These are phyloP conservation scores for Penicillium sp. DNA, from an alignment of 2,329 filamentous ascomycete genomes.

Conservation along the genomic window DNA sequence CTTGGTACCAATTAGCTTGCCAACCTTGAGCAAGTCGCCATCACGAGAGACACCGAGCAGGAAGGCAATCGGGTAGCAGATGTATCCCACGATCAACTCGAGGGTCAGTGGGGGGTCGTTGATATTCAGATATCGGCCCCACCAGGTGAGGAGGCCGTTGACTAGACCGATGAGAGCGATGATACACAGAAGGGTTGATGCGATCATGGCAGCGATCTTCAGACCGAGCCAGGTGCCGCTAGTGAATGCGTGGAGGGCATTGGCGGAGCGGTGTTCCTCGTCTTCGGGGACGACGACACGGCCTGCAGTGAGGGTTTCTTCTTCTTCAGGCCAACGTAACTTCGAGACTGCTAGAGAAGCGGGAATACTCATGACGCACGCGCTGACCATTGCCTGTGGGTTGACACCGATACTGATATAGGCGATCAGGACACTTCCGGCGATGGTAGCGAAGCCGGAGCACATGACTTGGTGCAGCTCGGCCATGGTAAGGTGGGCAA, in stretches of 20 bases:
- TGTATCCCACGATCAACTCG: slow-evolving; percentile 71
- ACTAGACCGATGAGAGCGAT: slow-evolving; percentile 71
- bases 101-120: slow-evolving; percentile 68
- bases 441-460: slow-evolving; percentile 88
- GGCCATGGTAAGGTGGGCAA: slow-evolving; percentile 78
- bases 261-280: slow-evolving; percentile 67
- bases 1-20: slow-evolving; percentile 78
- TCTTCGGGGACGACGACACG: slow-evolving; percentile 78
- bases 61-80: slow-evolving; percentile 76
- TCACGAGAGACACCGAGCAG: slow-evolving; percentile 72
- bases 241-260: slow-evolving; percentile 79
- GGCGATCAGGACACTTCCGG: slow-evolving; percentile 79
- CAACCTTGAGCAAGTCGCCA: slow-evolving; percentile 65
- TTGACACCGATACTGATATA: slow-evolving; percentile 84
- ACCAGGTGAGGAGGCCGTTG: slow-evolving; percentile 79
- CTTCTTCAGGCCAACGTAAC: slow-evolving; percentile 82
- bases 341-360: slow-evolving; percentile 87
- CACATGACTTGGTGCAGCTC: slow-evolving; percentile 93
- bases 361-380: slow-evolving; percentile 93
- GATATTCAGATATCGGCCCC: slow-evolving; percentile 75
- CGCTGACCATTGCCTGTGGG: slow-evolving; percentile 79
- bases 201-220: slow-evolving; percentile 81
- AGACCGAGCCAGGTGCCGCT: slow-evolving; percentile 82
- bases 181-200: slow-evolving; percentile 77
- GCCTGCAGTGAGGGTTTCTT: slow-evolving; percentile 80